Percentiles rank a stretch among this genome's conserved stretches.
phyloP scores from a whole-genome alignment of 345 rosid species.

The Rhodamnia rubescens region DNA sequence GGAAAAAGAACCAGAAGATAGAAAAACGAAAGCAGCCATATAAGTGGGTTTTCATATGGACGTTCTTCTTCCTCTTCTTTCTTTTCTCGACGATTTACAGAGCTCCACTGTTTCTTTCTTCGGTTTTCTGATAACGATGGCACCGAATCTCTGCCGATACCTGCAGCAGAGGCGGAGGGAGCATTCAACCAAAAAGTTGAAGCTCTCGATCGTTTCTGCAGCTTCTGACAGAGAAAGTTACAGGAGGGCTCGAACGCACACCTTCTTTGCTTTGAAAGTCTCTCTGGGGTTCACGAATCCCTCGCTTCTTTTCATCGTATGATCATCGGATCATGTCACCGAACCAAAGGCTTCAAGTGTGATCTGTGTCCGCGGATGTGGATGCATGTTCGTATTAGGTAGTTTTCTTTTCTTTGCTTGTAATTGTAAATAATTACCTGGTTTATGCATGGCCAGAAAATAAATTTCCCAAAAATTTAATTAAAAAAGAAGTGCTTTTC shows the following conservation, averaged over 20 bases:
- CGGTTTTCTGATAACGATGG: neutral
- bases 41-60: neutral
- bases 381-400: too few species aligned
- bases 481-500: neutral
- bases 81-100: neutral
- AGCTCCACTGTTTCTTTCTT: neutral
- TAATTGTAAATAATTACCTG: neutral
- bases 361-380: too few species aligned
- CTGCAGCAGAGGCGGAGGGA: neutral
- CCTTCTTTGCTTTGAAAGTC: neutral
- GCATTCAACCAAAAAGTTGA: neutral
- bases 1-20: neutral
- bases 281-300: neutral
- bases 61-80: neutral
- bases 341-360: too few species aligned
- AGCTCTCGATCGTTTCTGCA: neutral
- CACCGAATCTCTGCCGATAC: neutral
- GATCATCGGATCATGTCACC: too few species aligned
- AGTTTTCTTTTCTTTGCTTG: neutral
- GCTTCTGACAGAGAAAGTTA: neutral
- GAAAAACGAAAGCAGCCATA: neutral
- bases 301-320: neutral
- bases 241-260: neutral
- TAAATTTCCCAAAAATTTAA: neutral
- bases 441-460: neutral